Percentiles rank a stretch among this genome's conserved stretches.
phyloP scores from a whole-genome alignment of 2,329 filamentous ascomycete genomes.

The Fonsecaea pedrosoi region DNA sequence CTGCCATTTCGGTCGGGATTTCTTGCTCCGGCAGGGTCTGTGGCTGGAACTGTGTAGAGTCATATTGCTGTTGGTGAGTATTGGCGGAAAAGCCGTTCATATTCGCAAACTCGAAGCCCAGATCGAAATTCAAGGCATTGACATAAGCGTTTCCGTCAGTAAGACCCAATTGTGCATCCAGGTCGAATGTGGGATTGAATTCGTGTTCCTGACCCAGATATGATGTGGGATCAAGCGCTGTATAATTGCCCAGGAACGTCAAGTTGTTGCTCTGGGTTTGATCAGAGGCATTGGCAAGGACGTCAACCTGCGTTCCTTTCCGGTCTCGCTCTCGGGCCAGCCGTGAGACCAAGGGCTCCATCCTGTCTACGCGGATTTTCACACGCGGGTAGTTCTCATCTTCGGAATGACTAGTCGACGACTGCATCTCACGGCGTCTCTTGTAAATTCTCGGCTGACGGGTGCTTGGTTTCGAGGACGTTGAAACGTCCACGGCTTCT shows the following conservation, averaged over 20 bases:
- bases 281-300: background rate
- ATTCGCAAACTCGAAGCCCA: background rate
- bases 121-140: conserved; percentile 9
- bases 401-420: conserved; percentile 1
- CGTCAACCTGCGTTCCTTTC: background rate
- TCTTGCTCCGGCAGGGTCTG: background rate
- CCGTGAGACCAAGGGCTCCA: conserved; percentile 29
- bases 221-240: background rate
- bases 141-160: background rate
- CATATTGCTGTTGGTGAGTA: background rate
- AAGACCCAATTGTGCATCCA: background rate
- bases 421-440: conserved; percentile 20
- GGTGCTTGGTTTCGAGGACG: background rate
- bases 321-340: conserved; percentile 15
- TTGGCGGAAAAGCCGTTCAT: background rate
- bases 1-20: background rate
- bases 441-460: conserved; percentile 30
- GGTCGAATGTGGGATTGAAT: background rate
- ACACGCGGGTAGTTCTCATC: conserved; percentile 19
- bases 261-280: background rate
- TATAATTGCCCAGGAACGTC: background rate
- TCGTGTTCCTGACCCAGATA: background rate
- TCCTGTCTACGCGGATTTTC: conserved; percentile 31
- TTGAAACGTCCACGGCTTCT: background rate
- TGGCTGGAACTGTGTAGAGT: background rate